Evolutionary conservation across 805 yeast species (phyloP), one percentile per base, ranked within the genome.

Genomic region (Blastobotrys peoriensis): DNA sequence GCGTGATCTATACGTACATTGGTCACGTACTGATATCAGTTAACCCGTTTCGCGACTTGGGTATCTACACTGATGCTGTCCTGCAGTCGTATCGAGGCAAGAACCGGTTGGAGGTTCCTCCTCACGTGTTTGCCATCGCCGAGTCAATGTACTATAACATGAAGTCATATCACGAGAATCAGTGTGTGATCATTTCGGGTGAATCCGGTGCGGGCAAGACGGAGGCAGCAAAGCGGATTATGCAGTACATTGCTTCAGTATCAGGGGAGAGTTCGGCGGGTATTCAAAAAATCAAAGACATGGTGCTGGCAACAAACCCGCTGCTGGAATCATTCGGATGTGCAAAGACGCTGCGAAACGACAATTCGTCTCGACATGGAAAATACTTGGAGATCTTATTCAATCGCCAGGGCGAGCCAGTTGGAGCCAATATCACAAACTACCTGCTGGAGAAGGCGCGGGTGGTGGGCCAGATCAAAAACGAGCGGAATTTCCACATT

Each of bases 171-270:
- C 79, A 84, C 47, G 98, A 93, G 57, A 87, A 81, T 60, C 98
- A 93, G 64, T 91, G 98, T 74, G 98, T 93, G 18, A 93, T 93
- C 56, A 93, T 93, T 54, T 86, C 96, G 2, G 98, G 98, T 46
- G 98, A 91, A 64, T 86, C 96, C 1, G 98, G 98, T 50, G 98
- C 98, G 3, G 98, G 98, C 41, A 91, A 91, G 62, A 91, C 98
- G 3, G 98, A 91, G 67, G 97, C 97, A 18, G 97, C 98, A 35
- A 91, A 91, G 70, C 79, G 94, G 63, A 89, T 91, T 65, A 91
- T 91, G 98, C 97, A 91, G 66, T 91, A 91, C 63, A 83, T 91
- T 55, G 65, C 97, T 30, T 79, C 89, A 19, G 95, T 88, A 3
- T 81, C 93, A 1, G 94, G 89, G 9, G 73, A 79, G 13, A 63